Base-by-base conservation (phyloP, 208 protist genomes). In the Blastocrithidia nonstop region DNA sequence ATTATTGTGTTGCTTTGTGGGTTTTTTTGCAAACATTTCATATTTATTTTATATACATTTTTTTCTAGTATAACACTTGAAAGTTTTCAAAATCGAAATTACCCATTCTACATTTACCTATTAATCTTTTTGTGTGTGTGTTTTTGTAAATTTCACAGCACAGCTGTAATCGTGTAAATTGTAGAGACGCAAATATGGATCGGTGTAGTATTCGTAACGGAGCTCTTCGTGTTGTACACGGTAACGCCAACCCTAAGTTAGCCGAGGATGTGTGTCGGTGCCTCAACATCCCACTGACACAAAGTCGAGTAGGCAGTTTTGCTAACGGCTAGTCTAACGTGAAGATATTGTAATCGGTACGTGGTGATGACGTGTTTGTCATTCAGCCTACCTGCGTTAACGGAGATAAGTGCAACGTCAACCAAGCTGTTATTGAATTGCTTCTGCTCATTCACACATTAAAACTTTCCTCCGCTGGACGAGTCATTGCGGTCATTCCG, bases 361-460 rank as follows among this genome's bases (percentile, higher is more conserved):
- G 84, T 26, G 84, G 84, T 31, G 84, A 93, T 46, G 96, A 98
- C 61, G 69, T 98, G 33, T 98, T 94, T 57, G 81, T 98, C 15
- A 81, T 98, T 31, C 92, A 98, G 56, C 71, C 89, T 6, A 97
- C 94, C 3, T 97, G 88, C 51, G 50, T 88, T 66, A 87, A 88
- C 54, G 61, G 57, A 19, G 45, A 63, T 26, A 67, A 46, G 56
- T 59, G 51, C 16, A 87, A 89, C 54, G 84, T 93, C 20, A 93
- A 96, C 61, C 76, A 92, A 47, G 70, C 84, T 4, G 78, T 97
- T 31, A 98, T 97, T 94, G 94, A 97, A 56, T 66, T 96, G 29
- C 60, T 94, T n/a, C 73, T 96, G 9, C 88, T 95, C 45, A 88
- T 93, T 23, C 84, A 95, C 61, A 94, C 92, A 13, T 62, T 96